These are phyloP conservation scores for Leucogyrophana mollusca DNA, from an alignment of 768 basidiomycete genomes.

Conservation along the genomic window DNA sequence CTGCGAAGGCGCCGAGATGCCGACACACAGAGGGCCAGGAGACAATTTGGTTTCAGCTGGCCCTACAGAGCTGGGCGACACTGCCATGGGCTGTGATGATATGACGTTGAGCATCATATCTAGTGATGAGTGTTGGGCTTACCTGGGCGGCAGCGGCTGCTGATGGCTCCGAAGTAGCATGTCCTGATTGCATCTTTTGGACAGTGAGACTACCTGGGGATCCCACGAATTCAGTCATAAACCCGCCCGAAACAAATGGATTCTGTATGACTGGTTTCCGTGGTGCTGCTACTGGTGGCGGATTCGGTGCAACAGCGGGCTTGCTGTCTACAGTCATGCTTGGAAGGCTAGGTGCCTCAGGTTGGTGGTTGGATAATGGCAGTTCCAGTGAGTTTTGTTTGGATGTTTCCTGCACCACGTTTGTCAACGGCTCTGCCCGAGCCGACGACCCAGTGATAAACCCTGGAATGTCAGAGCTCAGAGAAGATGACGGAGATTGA, in stretches of 20 bases:
- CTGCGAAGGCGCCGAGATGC: too few relatives aligned
- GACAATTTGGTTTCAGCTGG: too few relatives aligned
- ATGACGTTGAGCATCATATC: too few relatives aligned
- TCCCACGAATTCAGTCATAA: slow-evolving; percentile 44
- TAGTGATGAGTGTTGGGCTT: not conserved
- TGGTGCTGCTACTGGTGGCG: not conserved
- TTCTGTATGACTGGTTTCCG: slow-evolving; percentile 29
- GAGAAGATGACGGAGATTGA: slow-evolving; percentile 28
- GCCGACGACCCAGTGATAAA: slow-evolving; percentile 30
- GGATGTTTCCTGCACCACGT: too few relatives aligned
- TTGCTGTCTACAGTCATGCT: not conserved
- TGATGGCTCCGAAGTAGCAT: slow-evolving; percentile 17
- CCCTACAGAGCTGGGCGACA: too few relatives aligned
- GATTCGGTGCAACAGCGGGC: not conserved
- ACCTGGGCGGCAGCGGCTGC: slow-evolving; percentile 8
- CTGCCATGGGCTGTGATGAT: too few relatives aligned
- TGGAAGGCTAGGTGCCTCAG: slow-evolving; percentile 4
- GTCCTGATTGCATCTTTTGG: slow-evolving; percentile 8
- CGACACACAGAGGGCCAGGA: too few relatives aligned
- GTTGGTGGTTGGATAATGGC: slow-evolving; percentile 7
- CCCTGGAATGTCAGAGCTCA: slow-evolving; percentile 28
- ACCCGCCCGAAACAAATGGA: slow-evolving; percentile 53
- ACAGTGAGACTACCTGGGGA: slow-evolving; percentile 19
- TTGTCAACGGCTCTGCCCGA: slow-evolving; percentile 9
- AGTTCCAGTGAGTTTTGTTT: not conserved